phyloP scores from a whole-genome alignment of 495 filamentous ascomycete species.

The Xylaria scruposa region DNA sequence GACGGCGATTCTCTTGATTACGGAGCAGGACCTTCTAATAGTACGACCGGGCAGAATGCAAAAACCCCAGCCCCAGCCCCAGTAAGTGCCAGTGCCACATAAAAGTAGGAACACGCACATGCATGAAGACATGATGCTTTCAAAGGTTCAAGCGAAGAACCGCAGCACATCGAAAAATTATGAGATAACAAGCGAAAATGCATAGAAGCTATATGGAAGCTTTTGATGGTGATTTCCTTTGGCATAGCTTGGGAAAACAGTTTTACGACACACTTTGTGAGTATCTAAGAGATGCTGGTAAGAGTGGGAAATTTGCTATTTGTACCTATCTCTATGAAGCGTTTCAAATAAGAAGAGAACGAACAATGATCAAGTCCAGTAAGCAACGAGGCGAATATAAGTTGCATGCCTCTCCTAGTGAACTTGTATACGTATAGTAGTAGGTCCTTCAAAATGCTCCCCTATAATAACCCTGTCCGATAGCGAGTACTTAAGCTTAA shows the following conservation, averaged over 20 bases:
- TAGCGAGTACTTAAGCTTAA: too few species aligned
- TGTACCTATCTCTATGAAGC: slow-evolving; percentile 4
- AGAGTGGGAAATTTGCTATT: slow-evolving; percentile 17
- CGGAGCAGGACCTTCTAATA: slow-evolving; percentile 8
- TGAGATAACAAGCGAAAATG: background rate
- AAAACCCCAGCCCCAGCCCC: background rate
- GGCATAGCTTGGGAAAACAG: slow-evolving; percentile 3
- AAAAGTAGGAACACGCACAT: background rate
- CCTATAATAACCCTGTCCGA: too few species aligned
- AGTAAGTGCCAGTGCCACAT: background rate
- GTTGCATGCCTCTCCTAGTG: too few species aligned
- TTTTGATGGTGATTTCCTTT: slow-evolving; percentile 14
- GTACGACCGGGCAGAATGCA: background rate
- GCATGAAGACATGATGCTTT: background rate
- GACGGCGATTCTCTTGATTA: background rate
- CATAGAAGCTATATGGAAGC: background rate
- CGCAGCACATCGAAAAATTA: background rate
- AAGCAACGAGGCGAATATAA: too few species aligned
- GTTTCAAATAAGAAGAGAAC: background rate
- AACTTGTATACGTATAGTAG: too few species aligned
- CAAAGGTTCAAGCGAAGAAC: background rate
- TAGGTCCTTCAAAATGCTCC: too few species aligned
- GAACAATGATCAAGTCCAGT: background rate
- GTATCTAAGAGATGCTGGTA: background rate
- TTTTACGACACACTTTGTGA: background rate